Evolutionary conservation across 1,139 yeast genomes (phyloP).

Genomic region (Protomyces inouyei): DNA sequence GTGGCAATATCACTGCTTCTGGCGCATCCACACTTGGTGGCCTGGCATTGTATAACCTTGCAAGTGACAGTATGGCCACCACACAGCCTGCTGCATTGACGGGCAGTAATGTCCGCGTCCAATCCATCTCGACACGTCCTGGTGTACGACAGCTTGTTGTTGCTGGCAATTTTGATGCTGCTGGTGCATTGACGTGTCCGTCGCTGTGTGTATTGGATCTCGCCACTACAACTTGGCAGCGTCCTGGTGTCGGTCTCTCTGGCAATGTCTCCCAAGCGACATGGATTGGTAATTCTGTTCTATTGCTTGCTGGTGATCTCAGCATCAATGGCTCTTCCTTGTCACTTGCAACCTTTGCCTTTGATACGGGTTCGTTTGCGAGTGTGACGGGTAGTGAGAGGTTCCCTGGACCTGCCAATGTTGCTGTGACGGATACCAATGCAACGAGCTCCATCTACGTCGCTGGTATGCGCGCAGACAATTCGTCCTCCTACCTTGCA

Average conservation of each 20-base stretch:
- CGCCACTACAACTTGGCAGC: slow-evolving; percentile 52
- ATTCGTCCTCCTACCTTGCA: slow-evolving; percentile 36
- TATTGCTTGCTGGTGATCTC: slow-evolving; percentile 62
- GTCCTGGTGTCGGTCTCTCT: slow-evolving; percentile 45
- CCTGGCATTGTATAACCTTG: slow-evolving; percentile 51
- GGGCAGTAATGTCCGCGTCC: slow-evolving; percentile 44
- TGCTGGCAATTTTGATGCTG: slow-evolving; percentile 68
- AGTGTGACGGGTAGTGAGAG: slow-evolving; percentile 35
- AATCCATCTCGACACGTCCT: slow-evolving; percentile 53
- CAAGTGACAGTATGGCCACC: slow-evolving; percentile 42
- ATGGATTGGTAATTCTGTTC: slow-evolving; percentile 49
- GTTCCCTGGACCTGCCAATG: slow-evolving; percentile 45
- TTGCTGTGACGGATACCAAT: slow-evolving; percentile 50
- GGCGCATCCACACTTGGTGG: slow-evolving; percentile 41
- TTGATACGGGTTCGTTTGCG: slow-evolving; percentile 41
- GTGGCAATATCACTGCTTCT: slow-evolving; percentile 49
- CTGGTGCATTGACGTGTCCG: slow-evolving; percentile 57
- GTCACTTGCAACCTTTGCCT: slow-evolving; percentile 52
- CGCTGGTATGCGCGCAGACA: slow-evolving; percentile 46
- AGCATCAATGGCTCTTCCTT: slow-evolving; percentile 43
- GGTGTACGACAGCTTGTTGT: slow-evolving; percentile 53
- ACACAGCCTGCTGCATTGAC: slow-evolving; percentile 48
- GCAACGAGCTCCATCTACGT: slow-evolving; percentile 50
- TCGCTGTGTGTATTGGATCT: slow-evolving; percentile 67
- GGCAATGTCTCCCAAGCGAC: slow-evolving; percentile 56